Base-by-base conservation (phyloP, 176 grass and related monocot species). In the Oryza glaberrima region DNA sequence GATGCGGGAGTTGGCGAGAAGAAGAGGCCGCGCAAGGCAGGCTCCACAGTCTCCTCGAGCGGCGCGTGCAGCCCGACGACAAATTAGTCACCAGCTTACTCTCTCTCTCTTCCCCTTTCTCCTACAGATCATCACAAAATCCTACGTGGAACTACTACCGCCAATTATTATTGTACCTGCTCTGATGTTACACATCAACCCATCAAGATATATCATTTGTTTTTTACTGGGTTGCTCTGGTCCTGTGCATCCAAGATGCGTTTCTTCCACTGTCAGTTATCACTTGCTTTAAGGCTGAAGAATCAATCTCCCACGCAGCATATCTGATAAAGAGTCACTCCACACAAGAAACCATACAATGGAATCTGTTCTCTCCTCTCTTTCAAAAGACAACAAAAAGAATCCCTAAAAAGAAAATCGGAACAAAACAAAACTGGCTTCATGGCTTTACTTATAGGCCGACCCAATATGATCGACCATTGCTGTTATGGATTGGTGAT, bases 381-480 rank as follows among this genome's bases (percentile, higher is more conserved):
- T 28, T 22, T n/a, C 9, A 38, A 71, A 9, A 65, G 38, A 19
- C 20, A n/a, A 38, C 5, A 38, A 74, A 56, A 56, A 19, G 5
- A 41, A 12, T 15, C n/a, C 19, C 16, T n/a, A 58, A 9, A 19
- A 20, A 58, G 54, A 58, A 58, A 58, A 20, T n/a, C 11, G 16
- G 1, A 72, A 68, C 2, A 16, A 15, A 17, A 49, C 20, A 30
- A 68, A 77, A 70, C 3, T 28, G 9, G 26, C 7, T 56, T 46
- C 40, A n/a, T 9, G 69, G 32, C 20, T 91, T 91, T 66, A 98
- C 89, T 91, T 66, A 98, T 60, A 99, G 90, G 4, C 96, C 96
- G 47, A 99, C 96, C 96, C 96, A 99, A 65, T 99, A 96, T 0
- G 96, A 99, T 25, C 94, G 93, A 20, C 96, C 96, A 10, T 84